A percentile compares a stretch with the other conserved stretches of the same genome.
These are phyloP conservation scores for Endothia cerciana DNA, from an alignment of 2,329 filamentous ascomycete genomes.

Conservation along the genomic window DNA sequence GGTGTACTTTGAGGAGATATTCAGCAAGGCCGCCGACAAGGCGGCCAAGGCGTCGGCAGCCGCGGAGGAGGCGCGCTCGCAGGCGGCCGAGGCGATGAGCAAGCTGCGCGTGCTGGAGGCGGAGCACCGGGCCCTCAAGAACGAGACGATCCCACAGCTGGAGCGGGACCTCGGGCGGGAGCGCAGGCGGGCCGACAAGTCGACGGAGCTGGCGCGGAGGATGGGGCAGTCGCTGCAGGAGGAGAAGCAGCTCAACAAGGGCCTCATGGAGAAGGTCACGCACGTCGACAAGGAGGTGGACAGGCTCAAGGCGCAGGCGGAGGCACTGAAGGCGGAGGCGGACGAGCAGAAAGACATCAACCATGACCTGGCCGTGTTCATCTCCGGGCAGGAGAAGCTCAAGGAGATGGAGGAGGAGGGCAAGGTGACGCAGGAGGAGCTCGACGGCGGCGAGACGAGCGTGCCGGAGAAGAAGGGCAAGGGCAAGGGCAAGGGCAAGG, in stretches of 20 bases:
- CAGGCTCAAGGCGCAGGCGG: slow-evolving; percentile 59
- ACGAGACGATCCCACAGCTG: slow-evolving; percentile 65
- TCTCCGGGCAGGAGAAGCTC: slow-evolving; percentile 80
- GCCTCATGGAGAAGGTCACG: slow-evolving; percentile 80
- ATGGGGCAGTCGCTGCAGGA: slow-evolving; percentile 79
- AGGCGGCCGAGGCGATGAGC: slow-evolving; percentile 52
- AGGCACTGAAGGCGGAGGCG: slow-evolving; percentile 63
- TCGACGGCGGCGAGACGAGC: slow-evolving; percentile 73
- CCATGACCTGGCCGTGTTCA: slow-evolving; percentile 84
- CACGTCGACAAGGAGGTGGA: slow-evolving; percentile 69
- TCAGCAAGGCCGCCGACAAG: slow-evolving; percentile 88
- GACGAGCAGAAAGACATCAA: slow-evolving; percentile 83
- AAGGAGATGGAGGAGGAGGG: slow-evolving; percentile 68
- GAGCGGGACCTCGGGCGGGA: slow-evolving; percentile 75
- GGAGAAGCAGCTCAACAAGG: slow-evolving; percentile 83
- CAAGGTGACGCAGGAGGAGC: slow-evolving; percentile 66
- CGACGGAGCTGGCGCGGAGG: slow-evolving; percentile 74
- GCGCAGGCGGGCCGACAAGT: slow-evolving; percentile 69
- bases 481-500: slow-evolving; percentile 56
- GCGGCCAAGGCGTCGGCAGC: slow-evolving; percentile 72
- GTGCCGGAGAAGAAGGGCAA: slow-evolving; percentile 61
- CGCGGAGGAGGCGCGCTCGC: slow-evolving; percentile 63
- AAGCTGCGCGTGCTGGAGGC: slow-evolving; percentile 57
- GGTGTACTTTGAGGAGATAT: slow-evolving; percentile 90
- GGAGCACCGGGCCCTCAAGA: slow-evolving; percentile 55